Evolutionary conservation across 371 early-diverging fungal species (phyloP).

Genomic region (Syncephalastrum monosporum): DNA sequence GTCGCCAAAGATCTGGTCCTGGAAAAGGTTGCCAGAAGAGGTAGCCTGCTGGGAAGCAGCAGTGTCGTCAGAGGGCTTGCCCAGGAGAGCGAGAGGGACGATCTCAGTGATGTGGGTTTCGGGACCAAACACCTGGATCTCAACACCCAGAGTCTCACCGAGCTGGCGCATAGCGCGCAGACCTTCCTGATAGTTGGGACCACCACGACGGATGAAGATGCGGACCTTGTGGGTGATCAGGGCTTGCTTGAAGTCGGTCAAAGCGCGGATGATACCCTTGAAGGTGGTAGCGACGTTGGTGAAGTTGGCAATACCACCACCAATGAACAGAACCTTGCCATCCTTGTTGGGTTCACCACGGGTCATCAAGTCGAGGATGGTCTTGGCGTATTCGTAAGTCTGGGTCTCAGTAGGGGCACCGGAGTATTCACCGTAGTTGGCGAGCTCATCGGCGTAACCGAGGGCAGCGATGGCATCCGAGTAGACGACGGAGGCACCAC

Average conservation of each 20-base stretch:
- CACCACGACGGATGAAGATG: constrained; percentile 96
- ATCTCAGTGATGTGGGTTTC: constrained; percentile 98
- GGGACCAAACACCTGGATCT: constrained; percentile 95
- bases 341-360: constrained; percentile 79
- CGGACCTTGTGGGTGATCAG: constrained; percentile 86
- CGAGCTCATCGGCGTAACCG: constrained; percentile 91
- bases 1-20: constrained; percentile 62
- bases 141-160: constrained; percentile 90
- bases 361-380: constrained; percentile 96
- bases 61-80: constrained; percentile 41
- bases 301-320: constrained; percentile 99
- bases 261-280: constrained; percentile 97
- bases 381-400: constrained; percentile 98
- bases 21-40: constrained; percentile 66
- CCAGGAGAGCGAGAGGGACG: constrained; percentile 88
- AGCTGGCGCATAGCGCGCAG: constrained; percentile 92
- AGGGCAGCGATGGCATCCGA: constrained; percentile 96
- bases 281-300: constrained; percentile 98
- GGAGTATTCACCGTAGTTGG: constrained; percentile 99
- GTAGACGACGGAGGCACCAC: constrained; percentile 97
- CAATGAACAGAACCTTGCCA: constrained; percentile 95
- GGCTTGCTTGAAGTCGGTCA: constrained; percentile 86
- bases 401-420: constrained; percentile 98
- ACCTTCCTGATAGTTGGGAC: constrained; percentile 99
- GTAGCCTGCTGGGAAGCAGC: constrained; percentile 21